Evolutionary conservation across 2,329 filamentous ascomycete species (phyloP).

Genomic region (Passalora sequoiae): DNA sequence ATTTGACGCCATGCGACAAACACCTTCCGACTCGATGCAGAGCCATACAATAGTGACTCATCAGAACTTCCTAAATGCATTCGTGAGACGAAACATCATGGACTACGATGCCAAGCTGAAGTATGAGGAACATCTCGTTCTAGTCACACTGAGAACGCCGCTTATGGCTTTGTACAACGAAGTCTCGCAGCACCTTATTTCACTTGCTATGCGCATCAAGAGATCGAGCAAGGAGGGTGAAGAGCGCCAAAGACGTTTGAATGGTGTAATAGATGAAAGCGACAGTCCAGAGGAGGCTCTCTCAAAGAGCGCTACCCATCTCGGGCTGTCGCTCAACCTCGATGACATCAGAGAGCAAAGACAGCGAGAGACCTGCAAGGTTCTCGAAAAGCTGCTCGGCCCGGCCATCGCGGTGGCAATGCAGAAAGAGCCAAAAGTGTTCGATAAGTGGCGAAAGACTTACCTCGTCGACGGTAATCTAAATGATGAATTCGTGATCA

Average conservation of each 20-base stretch:
- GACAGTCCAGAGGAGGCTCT: slow-evolving; percentile 50
- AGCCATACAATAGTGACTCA: slow-evolving; percentile 47
- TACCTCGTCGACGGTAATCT: slow-evolving; percentile 21
- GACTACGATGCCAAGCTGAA: slow-evolving; percentile 39
- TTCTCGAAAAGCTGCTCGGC: slow-evolving; percentile 3
- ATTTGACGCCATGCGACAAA: slow-evolving; percentile 50
- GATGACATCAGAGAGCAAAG: slow-evolving; percentile 13
- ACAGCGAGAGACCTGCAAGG: slow-evolving; percentile 6
- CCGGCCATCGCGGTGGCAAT: slow-evolving; percentile 1
- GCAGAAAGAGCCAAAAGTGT: slow-evolving; percentile 10
- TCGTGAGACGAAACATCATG: slow-evolving; percentile 43
- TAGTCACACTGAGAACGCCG: slow-evolving; percentile 42
- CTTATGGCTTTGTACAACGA: slow-evolving; percentile 54
- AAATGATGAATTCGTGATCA: slow-evolving; percentile 20
- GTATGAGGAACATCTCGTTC: slow-evolving; percentile 41
- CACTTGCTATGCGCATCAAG: slow-evolving; percentile 46
- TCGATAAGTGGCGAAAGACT: slow-evolving; percentile 17
- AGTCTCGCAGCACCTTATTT: slow-evolving; percentile 50
- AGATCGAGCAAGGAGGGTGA: slow-evolving; percentile 35
- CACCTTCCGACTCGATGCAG: slow-evolving; percentile 51
- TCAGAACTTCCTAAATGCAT: slow-evolving; percentile 52
- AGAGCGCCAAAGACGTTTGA: slow-evolving; percentile 40
- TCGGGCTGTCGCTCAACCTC: slow-evolving; percentile 1
- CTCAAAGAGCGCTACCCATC: slow-evolving; percentile 42
- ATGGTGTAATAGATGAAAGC: slow-evolving; percentile 39